phyloP scores from a whole-genome alignment of 257 asterid species.

The Nicotiana otophora region DNA sequence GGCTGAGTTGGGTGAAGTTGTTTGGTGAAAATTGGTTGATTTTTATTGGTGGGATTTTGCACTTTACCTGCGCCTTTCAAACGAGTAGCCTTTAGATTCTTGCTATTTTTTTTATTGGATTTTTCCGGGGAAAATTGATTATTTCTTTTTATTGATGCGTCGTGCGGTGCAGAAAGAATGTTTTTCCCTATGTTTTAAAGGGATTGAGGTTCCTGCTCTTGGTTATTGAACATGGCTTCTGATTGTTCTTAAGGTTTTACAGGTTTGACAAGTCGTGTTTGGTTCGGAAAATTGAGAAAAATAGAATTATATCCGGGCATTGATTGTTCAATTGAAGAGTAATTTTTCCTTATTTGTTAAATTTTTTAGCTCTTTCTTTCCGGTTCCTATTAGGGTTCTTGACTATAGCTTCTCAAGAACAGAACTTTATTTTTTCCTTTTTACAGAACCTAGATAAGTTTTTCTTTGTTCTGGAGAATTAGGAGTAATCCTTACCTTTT shows the following conservation, averaged over 20 bases:
- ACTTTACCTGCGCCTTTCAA: slow-evolving; percentile 9
- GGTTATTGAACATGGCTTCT: not conserved
- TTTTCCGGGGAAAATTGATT: not conserved
- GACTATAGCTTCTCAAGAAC: slow-evolving; percentile 6
- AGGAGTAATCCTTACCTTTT: not conserved
- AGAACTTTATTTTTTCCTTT: not conserved
- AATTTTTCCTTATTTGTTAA: not conserved
- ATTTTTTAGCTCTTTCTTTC: not conserved
- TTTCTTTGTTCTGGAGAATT: not conserved
- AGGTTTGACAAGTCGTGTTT: not conserved
- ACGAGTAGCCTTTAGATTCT: slow-evolving; percentile 16
- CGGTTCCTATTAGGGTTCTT: not conserved
- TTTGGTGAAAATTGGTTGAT: not conserved
- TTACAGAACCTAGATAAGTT: not conserved
- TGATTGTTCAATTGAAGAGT: slow-evolving; percentile 9
- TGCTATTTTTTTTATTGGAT: not conserved
- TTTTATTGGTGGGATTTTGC: slow-evolving; percentile 11
- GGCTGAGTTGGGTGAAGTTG: not conserved
- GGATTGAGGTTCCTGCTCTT: not conserved
- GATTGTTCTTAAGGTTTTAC: slow-evolving; percentile 5
- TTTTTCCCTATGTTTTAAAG: not conserved
- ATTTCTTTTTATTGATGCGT: not conserved
- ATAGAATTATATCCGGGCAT: not conserved
- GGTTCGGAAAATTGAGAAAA: slow-evolving; percentile 10
- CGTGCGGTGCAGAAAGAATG: slow-evolving; percentile 5